These are phyloP conservation scores for Parasitella parasitica DNA, from an alignment of 371 early-diverging fungal genomes.

Conservation along the genomic window DNA sequence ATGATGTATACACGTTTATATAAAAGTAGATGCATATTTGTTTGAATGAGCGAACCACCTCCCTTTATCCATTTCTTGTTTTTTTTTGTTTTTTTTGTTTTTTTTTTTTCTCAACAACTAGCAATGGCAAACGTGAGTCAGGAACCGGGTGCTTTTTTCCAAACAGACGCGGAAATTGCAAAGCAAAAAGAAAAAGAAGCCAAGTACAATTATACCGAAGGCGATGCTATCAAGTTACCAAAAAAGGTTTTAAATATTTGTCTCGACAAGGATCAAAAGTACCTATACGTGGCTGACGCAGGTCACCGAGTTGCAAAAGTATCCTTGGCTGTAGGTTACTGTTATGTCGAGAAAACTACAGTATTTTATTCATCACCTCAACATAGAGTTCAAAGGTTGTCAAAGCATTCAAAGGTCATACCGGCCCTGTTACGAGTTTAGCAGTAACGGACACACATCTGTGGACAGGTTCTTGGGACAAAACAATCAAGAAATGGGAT, in stretches of 20 bases:
- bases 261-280: slow-evolving; percentile 23
- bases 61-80: not conserved
- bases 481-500: slow-evolving; percentile 73
- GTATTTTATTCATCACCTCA: not conserved
- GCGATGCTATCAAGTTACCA: slow-evolving; percentile 58
- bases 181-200: slow-evolving; percentile 54
- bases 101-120: not conserved
- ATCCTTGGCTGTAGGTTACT: slow-evolving; percentile 47
- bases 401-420: slow-evolving; percentile 72
- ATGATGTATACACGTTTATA: too few relatives aligned
- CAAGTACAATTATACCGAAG: slow-evolving; percentile 65
- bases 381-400: slow-evolving; percentile 62
- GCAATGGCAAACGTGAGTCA: slow-evolving; percentile 56
- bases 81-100: not conserved
- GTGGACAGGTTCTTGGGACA: slow-evolving; percentile 85
- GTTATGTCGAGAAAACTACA: not conserved
- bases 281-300: slow-evolving; percentile 62
- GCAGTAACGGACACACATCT: slow-evolving; percentile 48
- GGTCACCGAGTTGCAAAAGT: slow-evolving; percentile 59
- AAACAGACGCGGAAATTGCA: slow-evolving; percentile 72
- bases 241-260: slow-evolving; percentile 66
- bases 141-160: slow-evolving; percentile 74
- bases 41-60: not conserved
- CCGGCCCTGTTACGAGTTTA: slow-evolving; percentile 79
- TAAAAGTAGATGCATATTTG: not conserved